A percentile compares a stretch with the other conserved stretches of the same genome.
Evolutionary conservation across 139 green algal genomes (phyloP).

Genomic region (Chlorella sp.): DNA sequence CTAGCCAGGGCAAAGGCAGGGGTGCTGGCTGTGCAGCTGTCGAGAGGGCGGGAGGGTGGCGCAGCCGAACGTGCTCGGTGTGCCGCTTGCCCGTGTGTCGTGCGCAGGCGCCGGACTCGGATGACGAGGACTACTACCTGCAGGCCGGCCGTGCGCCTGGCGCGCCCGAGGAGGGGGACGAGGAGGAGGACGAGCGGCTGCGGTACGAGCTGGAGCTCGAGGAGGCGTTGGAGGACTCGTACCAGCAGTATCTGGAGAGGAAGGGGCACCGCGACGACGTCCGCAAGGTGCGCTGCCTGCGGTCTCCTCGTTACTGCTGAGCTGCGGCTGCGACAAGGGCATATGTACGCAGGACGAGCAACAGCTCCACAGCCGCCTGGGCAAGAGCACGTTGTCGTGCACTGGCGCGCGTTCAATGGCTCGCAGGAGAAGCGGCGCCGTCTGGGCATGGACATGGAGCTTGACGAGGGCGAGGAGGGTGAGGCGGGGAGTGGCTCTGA

Average conservation of each 20-base stretch:
- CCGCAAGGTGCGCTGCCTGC: slow-evolving; percentile 2
- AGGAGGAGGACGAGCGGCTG: slow-evolving; percentile 42
- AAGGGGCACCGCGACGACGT: slow-evolving; percentile 30
- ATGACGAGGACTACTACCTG: slow-evolving; percentile 7
- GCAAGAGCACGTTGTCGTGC: too few species aligned
- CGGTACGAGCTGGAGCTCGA: slow-evolving; percentile 77
- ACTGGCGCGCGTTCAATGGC: too few species aligned
- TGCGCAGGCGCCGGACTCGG: background rate
- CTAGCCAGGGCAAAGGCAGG: too few species aligned
- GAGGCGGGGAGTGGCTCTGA: slow-evolving; percentile 34
- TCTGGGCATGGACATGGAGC: slow-evolving; percentile 58
- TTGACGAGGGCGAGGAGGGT: slow-evolving; percentile 35
- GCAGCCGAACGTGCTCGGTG: too few species aligned
- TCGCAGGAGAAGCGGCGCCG: slow-evolving; percentile 49
- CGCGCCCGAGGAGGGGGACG: slow-evolving; percentile 7
- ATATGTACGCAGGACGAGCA: too few species aligned
- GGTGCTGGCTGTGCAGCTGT: too few species aligned
- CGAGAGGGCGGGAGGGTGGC: too few species aligned
- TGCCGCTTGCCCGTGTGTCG: too few species aligned
- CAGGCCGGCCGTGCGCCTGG: background rate
- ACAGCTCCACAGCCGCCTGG: too few species aligned
- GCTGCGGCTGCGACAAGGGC: too few species aligned
- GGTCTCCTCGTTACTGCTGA: background rate
- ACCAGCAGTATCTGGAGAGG: slow-evolving; percentile 74
- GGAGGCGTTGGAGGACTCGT: slow-evolving; percentile 78